A percentile compares a stretch with the other conserved stretches of the same genome.
Conservation (phyloP, 345 rosid species). For the Syzygium oleosum region DNA sequence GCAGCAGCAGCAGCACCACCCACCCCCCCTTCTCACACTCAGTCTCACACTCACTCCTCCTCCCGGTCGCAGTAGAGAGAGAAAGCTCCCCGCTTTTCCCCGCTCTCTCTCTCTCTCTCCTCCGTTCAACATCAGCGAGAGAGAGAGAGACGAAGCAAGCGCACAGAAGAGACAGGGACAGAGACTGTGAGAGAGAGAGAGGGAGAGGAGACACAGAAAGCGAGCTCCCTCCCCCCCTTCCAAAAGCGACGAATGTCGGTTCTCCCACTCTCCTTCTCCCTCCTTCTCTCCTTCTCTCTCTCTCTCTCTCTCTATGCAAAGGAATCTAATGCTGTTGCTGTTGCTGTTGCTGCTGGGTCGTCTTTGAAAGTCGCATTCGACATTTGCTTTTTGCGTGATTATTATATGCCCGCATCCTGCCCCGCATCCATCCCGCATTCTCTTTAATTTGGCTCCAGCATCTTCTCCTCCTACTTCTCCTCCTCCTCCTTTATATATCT, state of each 20-base stretch:
- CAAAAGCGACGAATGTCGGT: constrained; percentile 24
- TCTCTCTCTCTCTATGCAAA: background rate
- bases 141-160: background rate
- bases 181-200: background rate
- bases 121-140: background rate
- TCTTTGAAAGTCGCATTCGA: background rate
- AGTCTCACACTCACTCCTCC: background rate
- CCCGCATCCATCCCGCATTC: no score
- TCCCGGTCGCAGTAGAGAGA: background rate
- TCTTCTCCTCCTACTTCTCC: no score
- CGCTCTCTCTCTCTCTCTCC: background rate
- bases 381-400: background rate
- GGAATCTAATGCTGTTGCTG: constrained; percentile 1
- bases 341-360: background rate
- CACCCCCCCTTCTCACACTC: no score
- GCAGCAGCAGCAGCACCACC: background rate
- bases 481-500: background rate
- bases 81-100: background rate
- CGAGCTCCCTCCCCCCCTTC: background rate
- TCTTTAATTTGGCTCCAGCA: no score
- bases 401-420: no score
- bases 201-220: background rate
- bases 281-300: constrained; percentile 2
- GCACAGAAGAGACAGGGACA: no score
- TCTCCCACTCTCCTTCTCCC: constrained; percentile 7